phyloP scores from a whole-genome alignment of 2,329 filamentous ascomycete genomes.

The Sodiomyces alkalinus region DNA sequence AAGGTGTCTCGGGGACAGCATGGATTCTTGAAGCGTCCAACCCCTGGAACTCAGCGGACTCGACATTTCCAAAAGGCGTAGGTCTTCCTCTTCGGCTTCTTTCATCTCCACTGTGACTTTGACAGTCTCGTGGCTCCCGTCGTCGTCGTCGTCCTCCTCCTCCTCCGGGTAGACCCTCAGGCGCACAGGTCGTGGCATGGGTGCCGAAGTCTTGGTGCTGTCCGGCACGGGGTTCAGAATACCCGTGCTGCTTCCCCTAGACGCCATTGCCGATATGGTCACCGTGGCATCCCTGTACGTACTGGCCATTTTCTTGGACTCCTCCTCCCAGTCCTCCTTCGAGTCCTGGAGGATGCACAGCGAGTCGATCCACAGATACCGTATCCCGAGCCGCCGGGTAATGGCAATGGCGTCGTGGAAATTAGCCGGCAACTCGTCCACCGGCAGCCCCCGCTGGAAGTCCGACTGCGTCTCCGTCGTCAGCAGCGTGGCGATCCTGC shows the following conservation, averaged over 20 bases:
- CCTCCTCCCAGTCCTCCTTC: background rate
- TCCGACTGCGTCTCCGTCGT: background rate
- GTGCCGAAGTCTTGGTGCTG: background rate
- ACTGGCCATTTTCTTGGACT: background rate
- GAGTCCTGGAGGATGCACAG: constrained; percentile 9
- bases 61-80: too few species aligned
- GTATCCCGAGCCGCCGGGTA: constrained; percentile 4
- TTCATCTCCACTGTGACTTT: background rate
- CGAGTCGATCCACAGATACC: constrained; percentile 9
- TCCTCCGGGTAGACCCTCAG: background rate
- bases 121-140: too few species aligned
- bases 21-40: constrained; percentile 4
- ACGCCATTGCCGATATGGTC: constrained; percentile 2
- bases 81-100: background rate
- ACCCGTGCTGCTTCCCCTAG: background rate
- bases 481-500: constrained; percentile 1
- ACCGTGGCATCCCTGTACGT: constrained; percentile 5
- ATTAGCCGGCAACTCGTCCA: background rate
- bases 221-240: background rate
- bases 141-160: background rate
- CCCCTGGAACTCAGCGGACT: background rate
- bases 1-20: background rate
- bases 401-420: constrained; percentile 5
- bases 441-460: constrained; percentile 1
- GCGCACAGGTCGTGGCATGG: too few species aligned